These are phyloP conservation scores for Sphagnum tenellum DNA, from an alignment of 225 moss, liverwort and hornwort genomes.

Conservation along the genomic window DNA sequence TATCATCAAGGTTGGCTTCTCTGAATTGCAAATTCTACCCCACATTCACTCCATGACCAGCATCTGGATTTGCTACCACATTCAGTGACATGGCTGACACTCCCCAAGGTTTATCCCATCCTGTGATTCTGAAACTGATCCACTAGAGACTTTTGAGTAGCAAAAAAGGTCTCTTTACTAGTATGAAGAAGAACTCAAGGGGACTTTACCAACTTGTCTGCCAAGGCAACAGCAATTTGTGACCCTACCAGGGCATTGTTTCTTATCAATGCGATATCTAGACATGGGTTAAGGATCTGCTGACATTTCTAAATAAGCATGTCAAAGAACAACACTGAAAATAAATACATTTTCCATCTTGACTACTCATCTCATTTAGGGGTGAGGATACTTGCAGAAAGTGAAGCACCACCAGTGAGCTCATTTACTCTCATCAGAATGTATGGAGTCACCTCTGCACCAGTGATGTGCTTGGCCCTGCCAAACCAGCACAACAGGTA, in stretches of 20 bases:
- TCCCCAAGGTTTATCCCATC: too few relatives aligned
- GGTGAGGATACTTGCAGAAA: slow-evolving; percentile 76
- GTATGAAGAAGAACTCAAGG: neutral
- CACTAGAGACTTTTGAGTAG: too few relatives aligned
- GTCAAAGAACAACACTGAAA: neutral
- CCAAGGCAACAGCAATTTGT: slow-evolving; percentile 35
- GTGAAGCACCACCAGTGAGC: slow-evolving; percentile 71
- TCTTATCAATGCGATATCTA: slow-evolving; percentile 76
- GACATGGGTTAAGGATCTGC: slow-evolving; percentile 21
- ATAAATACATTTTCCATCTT: neutral
- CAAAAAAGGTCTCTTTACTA: too few relatives aligned
- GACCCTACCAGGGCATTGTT: slow-evolving; percentile 80
- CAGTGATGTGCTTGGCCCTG: slow-evolving; percentile 57
- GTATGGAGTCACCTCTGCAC: slow-evolving; percentile 76
- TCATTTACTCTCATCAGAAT: slow-evolving; percentile 75
- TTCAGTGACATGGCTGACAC: too few relatives aligned
- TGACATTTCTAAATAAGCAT: neutral
- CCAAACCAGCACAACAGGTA: slow-evolving; percentile 1
- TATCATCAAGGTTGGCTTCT: too few relatives aligned
- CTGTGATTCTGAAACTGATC: too few relatives aligned
- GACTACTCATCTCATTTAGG: neutral
- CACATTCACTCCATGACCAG: too few relatives aligned
- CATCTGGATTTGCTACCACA: too few relatives aligned
- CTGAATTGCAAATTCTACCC: too few relatives aligned
- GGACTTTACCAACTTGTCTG: neutral